Percentiles rank a stretch among this genome's conserved stretches.
Evolutionary conservation across 495 filamentous ascomycete genomes (phyloP).

Genomic region (Wilcoxina mikolae): DNA sequence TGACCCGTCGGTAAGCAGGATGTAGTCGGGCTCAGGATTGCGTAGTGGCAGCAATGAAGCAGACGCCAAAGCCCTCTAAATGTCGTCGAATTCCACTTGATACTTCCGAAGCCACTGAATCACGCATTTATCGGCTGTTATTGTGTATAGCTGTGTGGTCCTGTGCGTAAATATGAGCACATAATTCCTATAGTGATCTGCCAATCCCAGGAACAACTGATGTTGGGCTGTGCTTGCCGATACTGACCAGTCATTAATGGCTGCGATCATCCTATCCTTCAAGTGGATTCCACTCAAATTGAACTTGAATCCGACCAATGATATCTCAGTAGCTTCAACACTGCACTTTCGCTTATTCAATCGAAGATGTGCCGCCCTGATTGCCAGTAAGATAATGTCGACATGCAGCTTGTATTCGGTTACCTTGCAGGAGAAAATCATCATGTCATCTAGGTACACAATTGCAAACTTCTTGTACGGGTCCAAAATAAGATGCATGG

Average conservation of each 20-base stretch:
- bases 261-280: neutral
- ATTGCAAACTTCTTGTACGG: neutral
- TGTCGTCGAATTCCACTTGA: neutral
- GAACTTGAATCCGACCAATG: constrained; percentile 29
- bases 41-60: neutral
- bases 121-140: neutral
- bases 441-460: constrained; percentile 28
- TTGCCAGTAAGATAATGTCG: constrained; percentile 7
- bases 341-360: constrained; percentile 28
- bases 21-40: neutral
- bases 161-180: neutral
- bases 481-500: neutral
- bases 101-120: neutral
- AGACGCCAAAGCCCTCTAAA: no score
- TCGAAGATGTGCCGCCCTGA: constrained; percentile 9
- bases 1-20: neutral
- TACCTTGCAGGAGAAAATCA: constrained; percentile 24
- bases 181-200: neutral
- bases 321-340: constrained; percentile 26
- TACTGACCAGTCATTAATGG: neutral
- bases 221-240: neutral
- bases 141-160: neutral
- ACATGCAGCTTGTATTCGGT: no score
- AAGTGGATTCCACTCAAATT: neutral
- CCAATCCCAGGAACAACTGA: neutral